These are phyloP conservation scores for Thyridium curvatum DNA, from an alignment of 2,329 filamentous ascomycete species.

Conservation along the genomic window DNA sequence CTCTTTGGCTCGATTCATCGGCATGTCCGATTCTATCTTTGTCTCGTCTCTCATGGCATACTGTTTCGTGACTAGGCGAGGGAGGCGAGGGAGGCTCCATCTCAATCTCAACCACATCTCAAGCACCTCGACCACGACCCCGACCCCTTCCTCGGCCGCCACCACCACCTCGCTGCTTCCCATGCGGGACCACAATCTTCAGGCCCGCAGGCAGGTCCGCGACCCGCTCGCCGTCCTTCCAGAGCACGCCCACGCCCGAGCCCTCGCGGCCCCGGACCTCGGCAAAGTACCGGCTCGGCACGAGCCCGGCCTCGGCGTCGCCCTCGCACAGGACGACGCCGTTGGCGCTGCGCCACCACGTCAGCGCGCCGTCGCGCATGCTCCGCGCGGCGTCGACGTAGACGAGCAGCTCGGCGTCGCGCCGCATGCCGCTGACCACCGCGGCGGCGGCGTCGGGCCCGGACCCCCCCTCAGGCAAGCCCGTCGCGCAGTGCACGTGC, in stretches of 20 bases:
- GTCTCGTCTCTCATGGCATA: too few relatives aligned
- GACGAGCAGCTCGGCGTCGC: slow-evolving; percentile 69
- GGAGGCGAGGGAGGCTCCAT: too few relatives aligned
- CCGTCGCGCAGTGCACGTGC: slow-evolving; percentile 85
- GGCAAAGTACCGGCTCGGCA: slow-evolving; percentile 53
- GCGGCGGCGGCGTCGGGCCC: slow-evolving; percentile 9
- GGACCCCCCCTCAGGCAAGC: slow-evolving; percentile 42
- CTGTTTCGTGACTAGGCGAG: too few relatives aligned
- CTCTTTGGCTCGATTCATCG: too few relatives aligned
- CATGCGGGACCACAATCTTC: slow-evolving; percentile 37
- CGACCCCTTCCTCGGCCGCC: slow-evolving; percentile 15
- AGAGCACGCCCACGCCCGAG: slow-evolving; percentile 57
- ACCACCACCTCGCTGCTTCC: slow-evolving; percentile 39
- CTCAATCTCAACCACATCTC: too few relatives aligned
- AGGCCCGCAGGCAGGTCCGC: slow-evolving; percentile 60
- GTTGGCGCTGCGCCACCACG: slow-evolving; percentile 77
- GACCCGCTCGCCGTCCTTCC: slow-evolving; percentile 62
- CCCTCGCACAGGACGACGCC: slow-evolving; percentile 65
- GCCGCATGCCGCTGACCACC: slow-evolving; percentile 77
- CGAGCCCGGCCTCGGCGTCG: slow-evolving; percentile 32
- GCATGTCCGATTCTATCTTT: too few relatives aligned
- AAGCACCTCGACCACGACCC: slow-evolving; percentile 16
- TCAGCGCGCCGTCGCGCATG: slow-evolving; percentile 51
- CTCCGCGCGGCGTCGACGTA: slow-evolving; percentile 68
- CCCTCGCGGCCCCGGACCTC: slow-evolving; percentile 52